These are phyloP conservation scores for Beta vulgaris DNA, from an alignment of 148 eudicot genomes.

Conservation along the genomic window DNA sequence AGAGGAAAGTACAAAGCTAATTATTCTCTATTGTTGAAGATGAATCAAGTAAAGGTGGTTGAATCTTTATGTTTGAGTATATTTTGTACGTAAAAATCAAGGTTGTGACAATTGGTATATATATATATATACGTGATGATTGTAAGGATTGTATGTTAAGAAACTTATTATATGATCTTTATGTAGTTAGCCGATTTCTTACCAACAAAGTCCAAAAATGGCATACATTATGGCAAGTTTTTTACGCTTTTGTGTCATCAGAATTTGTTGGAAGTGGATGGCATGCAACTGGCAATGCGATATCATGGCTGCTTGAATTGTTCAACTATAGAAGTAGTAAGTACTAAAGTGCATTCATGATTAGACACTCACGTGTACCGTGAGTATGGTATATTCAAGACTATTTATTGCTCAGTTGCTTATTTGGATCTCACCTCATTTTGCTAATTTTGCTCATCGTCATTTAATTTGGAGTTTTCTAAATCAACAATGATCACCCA, in stretches of 20 bases:
- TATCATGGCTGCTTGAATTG: neutral
- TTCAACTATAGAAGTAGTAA: no score
- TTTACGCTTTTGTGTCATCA: conserved; percentile 18
- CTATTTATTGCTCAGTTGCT: no score
- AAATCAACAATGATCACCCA: no score
- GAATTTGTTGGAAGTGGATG: conserved; percentile 13
- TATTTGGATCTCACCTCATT: no score
- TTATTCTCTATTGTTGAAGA: neutral
- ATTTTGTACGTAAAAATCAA: neutral
- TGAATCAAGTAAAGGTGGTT: conserved; percentile 32
- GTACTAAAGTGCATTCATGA: no score
- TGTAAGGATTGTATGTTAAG: neutral
- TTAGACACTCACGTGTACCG: no score
- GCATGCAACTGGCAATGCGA: conserved; percentile 11
- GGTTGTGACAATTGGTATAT: neutral
- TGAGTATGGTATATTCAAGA: no score
- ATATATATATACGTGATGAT: neutral
- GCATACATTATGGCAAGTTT: neutral
- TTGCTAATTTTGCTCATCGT: no score
- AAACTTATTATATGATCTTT: conserved; percentile 4
- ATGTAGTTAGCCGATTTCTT: conserved; percentile 32
- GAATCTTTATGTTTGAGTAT: neutral
- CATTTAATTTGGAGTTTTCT: no score
- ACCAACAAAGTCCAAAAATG: conserved; percentile 8
- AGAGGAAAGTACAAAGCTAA: conserved; percentile 21